Evolutionary conservation across 2,329 filamentous ascomycete genomes (phyloP).

Genomic region (Purpureocillium takamizusanense): DNA sequence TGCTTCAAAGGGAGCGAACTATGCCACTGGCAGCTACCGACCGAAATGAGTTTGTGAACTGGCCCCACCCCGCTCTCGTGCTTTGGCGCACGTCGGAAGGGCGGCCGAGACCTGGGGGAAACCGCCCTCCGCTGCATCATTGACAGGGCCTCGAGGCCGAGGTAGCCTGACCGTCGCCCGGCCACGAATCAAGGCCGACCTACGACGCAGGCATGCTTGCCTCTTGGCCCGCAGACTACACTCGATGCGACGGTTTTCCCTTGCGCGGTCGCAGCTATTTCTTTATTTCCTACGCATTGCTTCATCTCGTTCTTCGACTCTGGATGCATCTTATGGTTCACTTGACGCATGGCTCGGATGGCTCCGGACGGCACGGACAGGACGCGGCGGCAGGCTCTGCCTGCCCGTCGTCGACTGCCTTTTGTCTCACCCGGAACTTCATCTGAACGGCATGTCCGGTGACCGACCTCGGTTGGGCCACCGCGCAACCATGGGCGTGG

Average conservation of each 20-base stretch:
- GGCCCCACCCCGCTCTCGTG: constrained; percentile 6
- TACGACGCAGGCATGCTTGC: background rate
- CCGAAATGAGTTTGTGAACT: constrained; percentile 21
- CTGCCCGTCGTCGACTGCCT: constrained; percentile 4
- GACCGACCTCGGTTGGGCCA: constrained; percentile 17
- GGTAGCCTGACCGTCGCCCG: too few species aligned
- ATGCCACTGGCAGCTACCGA: constrained; percentile 30
- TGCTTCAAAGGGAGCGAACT: constrained; percentile 61
- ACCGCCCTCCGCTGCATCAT: background rate
- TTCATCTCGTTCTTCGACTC: constrained; percentile 36
- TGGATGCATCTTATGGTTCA: constrained; percentile 26
- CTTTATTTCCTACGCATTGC: constrained; percentile 23
- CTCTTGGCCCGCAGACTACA: constrained; percentile 7
- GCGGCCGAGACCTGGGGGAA: background rate
- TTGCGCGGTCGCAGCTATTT: constrained; percentile 13
- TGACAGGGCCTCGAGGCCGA: too few species aligned
- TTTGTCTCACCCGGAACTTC: constrained; percentile 10
- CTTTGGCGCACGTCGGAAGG: constrained; percentile 5
- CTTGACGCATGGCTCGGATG: constrained; percentile 30
- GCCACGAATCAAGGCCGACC: too few species aligned
- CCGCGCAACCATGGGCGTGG: constrained; percentile 4
- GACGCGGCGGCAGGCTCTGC: constrained; percentile 4
- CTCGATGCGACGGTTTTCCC: background rate
- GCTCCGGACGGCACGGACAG: constrained; percentile 11
- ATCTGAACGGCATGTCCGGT: constrained; percentile 32